Evolutionary conservation across 1,139 yeast species (phyloP).

Genomic region (Geotrichum candidum): DNA sequence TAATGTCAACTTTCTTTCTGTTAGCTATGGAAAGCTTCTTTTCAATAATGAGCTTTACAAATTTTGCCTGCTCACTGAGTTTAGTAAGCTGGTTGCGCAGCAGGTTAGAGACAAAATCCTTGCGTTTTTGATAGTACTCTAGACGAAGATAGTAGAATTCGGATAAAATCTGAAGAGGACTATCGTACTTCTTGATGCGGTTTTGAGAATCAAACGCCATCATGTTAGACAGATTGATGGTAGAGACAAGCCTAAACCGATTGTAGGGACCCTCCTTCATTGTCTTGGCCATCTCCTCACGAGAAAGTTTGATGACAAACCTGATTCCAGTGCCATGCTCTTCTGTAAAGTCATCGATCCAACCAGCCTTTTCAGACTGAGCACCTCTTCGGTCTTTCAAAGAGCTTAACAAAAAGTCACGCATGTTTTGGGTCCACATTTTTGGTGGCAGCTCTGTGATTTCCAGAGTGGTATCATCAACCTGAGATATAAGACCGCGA

Average conservation of each 20-base stretch:
- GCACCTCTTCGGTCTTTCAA: conserved; percentile 36
- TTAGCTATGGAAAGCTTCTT: conserved; percentile 64
- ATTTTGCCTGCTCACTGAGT: conserved; percentile 79
- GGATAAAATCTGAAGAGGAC: conserved; percentile 66
- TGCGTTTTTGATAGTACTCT: conserved; percentile 86
- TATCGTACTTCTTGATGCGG: conserved; percentile 74
- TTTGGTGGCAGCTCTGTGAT: conserved; percentile 91
- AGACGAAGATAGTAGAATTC: conserved; percentile 84
- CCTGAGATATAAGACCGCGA: conserved; percentile 72
- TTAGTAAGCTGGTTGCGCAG: conserved; percentile 70
- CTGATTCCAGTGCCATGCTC: conserved; percentile 80
- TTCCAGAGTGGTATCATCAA: conserved; percentile 74
- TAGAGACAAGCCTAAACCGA: conserved; percentile 68
- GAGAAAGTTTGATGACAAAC: conserved; percentile 67
- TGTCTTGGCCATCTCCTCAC: conserved; percentile 80
- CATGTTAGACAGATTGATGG: conserved; percentile 76
- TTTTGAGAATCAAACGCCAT: conserved; percentile 95
- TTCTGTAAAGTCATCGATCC: conserved; percentile 95
- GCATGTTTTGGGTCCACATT: conserved; percentile 87
- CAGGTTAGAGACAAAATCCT: conserved; percentile 66
- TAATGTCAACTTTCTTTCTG: conserved; percentile 59
- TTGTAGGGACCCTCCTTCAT: conserved; percentile 69
- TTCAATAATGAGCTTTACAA: conserved; percentile 84
- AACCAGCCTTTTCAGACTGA: conserved; percentile 46
- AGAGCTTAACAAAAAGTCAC: conserved; percentile 73